Base-by-base conservation (phyloP, 805 yeast genomes). In the Jamesozyma jinghongensis region DNA sequence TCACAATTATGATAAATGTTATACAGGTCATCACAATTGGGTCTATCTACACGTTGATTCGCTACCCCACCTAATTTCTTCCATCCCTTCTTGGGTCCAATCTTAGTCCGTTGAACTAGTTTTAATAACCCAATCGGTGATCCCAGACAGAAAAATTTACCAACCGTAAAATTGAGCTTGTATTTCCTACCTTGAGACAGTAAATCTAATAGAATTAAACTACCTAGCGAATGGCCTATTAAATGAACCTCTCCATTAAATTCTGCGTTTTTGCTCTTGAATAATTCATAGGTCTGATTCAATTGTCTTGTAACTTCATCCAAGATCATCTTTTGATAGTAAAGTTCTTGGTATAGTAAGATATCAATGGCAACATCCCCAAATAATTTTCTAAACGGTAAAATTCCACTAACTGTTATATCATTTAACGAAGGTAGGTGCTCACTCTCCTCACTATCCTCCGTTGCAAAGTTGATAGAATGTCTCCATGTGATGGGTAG, bases 401-500 rank as follows among this genome's bases (percentile, higher is more conserved):
- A 74, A 17, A 87, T 79, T 0, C 92, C 88, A 42, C 80, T 81
- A 4, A 86, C 75, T 19, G 86, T 85, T 34, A 92, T 73, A 43
- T 85, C 83, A 1, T 75, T 62, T 30, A 90, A 63, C 0, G 81
- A 69, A 0, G 94, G 92, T 32, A 79, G 58, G 36, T 66, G 67
- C 2, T 51, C 48, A 3, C 63, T 62, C 4, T 63, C 63, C 29
- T 56, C 63, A n/a, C 61, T 54, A 29, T 73, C 68, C 31, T 56
- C 64, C 8, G 62, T 57, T 30, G 73, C 68, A 34, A 83, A 82
- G 18, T 77, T 79, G 33, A 83, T 72, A 39, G 75, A 76, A 53
- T 85, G 84, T 48, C 98, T 71, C 98, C 98, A 90, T 4, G 90
- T 71, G 8, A 90, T 82, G 0, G 98, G 98, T 13, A 90, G 66